Base-by-base conservation (phyloP, 2,329 filamentous ascomycete species). In the Magnaporthiopsis rhizophila region DNA sequence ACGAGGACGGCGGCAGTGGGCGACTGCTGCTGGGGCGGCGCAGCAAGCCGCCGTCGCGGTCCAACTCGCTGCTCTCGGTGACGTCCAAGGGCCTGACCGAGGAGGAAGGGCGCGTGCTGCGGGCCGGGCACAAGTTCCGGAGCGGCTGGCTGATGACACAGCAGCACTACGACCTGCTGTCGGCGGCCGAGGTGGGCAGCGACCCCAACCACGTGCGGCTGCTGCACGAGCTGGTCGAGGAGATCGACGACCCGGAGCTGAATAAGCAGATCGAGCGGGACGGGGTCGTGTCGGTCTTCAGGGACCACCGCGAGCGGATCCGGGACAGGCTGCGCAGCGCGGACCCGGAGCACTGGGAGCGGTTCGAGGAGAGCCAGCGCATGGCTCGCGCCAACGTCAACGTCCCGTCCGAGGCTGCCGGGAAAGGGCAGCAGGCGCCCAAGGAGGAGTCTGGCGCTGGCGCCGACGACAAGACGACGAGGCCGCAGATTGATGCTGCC, bases 271-370 rank as follows among this genome's bases (percentile, higher is more conserved):
- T 85, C 4, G 78, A 81, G 63, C 78, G 82, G 58, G 82, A 84
- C 68, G 88, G 89, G 0, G 82, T 83, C 62, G 79, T 89, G 15
- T 78, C 79, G 64, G 83, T 86, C 0, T 87, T 91, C 68, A 81
- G 84, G 69, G 83, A 87, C 70, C 74, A 87, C 67, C 79, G 77
- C 65, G 80, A 82, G 21, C 72, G 81, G 63, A 77, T 87, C 26
- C 72, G 82, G 57, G 75, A 77, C 66, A 71, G 74, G 62, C 71
- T 88, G 67, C 79, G 84, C 24, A 84, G 84, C 6, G 81, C 83
- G 34, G 90, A 92, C 67, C 86, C 87, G 0, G 84, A 86, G 67
- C 82, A 89, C 72, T 85, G 90, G 83, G 81, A 83, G 62, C 76
- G 77, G 9, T 85, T 92, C 71, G 80, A 83, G 30, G 85, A 89